Percentiles rank a stretch among this genome's conserved stretches.
These are phyloP conservation scores for Ophiocordyceps camponoti-leonardi DNA, from an alignment of 2,329 filamentous ascomycete species.

Conservation along the genomic window DNA sequence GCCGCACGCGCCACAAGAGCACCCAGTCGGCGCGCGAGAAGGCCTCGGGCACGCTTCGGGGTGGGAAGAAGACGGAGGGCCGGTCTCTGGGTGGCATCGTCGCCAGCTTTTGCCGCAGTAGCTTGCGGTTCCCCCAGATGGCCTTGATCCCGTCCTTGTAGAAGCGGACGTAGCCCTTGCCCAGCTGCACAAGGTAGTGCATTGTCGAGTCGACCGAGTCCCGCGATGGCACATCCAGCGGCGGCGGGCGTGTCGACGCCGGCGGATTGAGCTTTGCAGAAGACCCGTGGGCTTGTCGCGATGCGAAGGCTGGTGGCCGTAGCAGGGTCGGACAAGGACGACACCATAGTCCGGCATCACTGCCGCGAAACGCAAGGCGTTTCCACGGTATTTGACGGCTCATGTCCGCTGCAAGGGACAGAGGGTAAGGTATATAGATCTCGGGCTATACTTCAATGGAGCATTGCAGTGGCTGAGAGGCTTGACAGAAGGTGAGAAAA, in stretches of 20 bases:
- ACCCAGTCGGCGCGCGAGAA: slow-evolving; percentile 52
- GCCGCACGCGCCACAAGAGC: slow-evolving; percentile 46
- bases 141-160: slow-evolving; percentile 74
- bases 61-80: slow-evolving; percentile 18
- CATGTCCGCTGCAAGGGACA: slow-evolving; percentile 7
- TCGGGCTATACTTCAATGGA: too few relatives aligned
- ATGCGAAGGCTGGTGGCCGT: not conserved
- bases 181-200: slow-evolving; percentile 40
- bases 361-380: slow-evolving; percentile 6
- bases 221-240: slow-evolving; percentile 44
- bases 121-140: slow-evolving; percentile 49
- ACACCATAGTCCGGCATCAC: not conserved
- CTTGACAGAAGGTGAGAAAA: not conserved
- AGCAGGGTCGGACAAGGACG: not conserved
- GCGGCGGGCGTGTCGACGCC: slow-evolving; percentile 51
- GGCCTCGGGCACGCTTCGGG: slow-evolving; percentile 14
- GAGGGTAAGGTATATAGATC: not conserved
- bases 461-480: too few relatives aligned
- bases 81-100: slow-evolving; percentile 36
- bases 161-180: slow-evolving; percentile 64
- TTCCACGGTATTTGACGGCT: slow-evolving; percentile 15
- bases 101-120: slow-evolving; percentile 26
- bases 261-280: slow-evolving; percentile 48
- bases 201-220: slow-evolving; percentile 14
- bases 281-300: not conserved